Evolutionary conservation across 2,329 filamentous ascomycete species (phyloP), one percentile per base, ranked within the genome.

Genomic region (Xylariaceae sp.): DNA sequence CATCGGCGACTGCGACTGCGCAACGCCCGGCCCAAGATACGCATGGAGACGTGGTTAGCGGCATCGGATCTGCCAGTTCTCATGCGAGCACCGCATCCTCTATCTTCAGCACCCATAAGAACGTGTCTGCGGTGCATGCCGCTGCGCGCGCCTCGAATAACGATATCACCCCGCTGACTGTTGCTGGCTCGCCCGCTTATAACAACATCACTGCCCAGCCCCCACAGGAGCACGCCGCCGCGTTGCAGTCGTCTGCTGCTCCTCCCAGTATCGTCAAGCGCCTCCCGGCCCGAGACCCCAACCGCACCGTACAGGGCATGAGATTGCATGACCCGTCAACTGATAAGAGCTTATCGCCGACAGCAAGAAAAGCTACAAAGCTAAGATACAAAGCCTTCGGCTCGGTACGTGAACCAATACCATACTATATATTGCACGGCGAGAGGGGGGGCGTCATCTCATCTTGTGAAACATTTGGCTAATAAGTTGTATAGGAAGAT

Each of bases 401-500:
- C 68, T 72, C 79, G 78, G 83, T 86, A 86, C 73, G 83, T 86
- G 80, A 60, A 58, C 55, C 55, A 60, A 58, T 53, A 56, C 39
- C 64, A 63, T 59, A 61, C 72, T 69, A 73, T 61, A 63, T 63
- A 68, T 63, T 67, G 66, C 61, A 63, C 63, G 56, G 62, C 67
- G 68, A 68, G 74, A 76, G 79, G 76, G 80, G 80, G 81, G 74
- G 77, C 76, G 82, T 85, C 82, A 83, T 84, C 79, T 78, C 72
- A 68, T 72, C 71, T 70, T 74, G 72, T 70, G 66, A 68, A 66
- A 72, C 66, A 66, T 62, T 67, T 80, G 79, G 80, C 81, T 85
- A 85, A 85, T 85, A 85, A 84, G 80, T 66, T 75, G 76, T 77
- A 74, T 80, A 88, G 84, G 83, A 88, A 80, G 86, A 92, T 84